A percentile compares a stretch with the other conserved stretches of the same genome.
phyloP scores from a whole-genome alignment of 2,329 filamentous ascomycete genomes.

The Neobulgaria alba region DNA sequence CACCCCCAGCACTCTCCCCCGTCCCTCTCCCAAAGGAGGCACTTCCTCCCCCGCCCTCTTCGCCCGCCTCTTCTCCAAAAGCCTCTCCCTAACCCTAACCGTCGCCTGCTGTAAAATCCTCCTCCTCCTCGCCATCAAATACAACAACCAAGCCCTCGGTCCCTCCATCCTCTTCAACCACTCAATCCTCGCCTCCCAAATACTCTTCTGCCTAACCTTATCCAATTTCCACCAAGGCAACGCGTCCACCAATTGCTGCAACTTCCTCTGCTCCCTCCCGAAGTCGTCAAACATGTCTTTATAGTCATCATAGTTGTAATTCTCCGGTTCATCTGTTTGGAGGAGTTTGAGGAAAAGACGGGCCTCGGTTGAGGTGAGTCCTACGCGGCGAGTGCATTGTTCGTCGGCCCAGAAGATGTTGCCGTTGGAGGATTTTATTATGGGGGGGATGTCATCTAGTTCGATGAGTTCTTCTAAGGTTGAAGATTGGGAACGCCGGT shows the following conservation, averaged over 20 bases:
- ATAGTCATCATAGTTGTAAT: constrained; percentile 17
- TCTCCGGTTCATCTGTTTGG: constrained; percentile 15
- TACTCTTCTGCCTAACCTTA: constrained; percentile 7
- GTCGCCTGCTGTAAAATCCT: constrained; percentile 16
- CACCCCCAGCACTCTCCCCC: constrained; percentile 1
- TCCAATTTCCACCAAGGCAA: constrained; percentile 16
- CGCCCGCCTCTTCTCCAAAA: constrained; percentile 12
- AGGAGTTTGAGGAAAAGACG: constrained; percentile 16
- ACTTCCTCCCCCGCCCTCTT: constrained; percentile 2
- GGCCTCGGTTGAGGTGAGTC: constrained; percentile 18
- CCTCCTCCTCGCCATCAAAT: constrained; percentile 18
- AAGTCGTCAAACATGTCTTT: constrained; percentile 19
- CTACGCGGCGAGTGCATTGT: constrained; percentile 17
- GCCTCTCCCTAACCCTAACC: constrained; percentile 6
- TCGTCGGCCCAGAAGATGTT: constrained; percentile 23
- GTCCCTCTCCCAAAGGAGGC: too few species aligned
- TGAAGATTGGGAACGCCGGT: constrained; percentile 3
- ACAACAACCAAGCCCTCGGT: constrained; percentile 17
- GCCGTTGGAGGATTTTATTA: constrained; percentile 20
- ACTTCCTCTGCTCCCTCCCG: constrained; percentile 12
- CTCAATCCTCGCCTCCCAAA: constrained; percentile 17
- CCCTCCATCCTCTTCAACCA: constrained; percentile 20
- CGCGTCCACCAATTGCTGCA: constrained; percentile 9
- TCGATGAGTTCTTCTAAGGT: constrained; percentile 11
- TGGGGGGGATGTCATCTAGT: constrained; percentile 19